Conservation (phyloP, 2,329 filamentous ascomycete species). For the Karstenula rhodostoma region DNA sequence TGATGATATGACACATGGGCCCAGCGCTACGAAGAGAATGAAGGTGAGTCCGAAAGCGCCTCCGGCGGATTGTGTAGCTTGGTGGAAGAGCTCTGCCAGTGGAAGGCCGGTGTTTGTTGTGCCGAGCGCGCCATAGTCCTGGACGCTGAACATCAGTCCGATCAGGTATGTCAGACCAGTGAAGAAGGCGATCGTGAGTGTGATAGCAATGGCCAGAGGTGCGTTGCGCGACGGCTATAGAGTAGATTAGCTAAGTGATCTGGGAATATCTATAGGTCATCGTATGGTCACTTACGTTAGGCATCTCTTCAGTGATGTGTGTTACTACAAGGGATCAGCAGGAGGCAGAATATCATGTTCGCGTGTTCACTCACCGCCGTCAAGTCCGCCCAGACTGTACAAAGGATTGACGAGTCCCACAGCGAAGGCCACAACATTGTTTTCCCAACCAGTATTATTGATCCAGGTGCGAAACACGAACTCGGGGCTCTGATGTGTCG, state of each 20-base stretch:
- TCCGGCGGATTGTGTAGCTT: conserved; percentile 52
- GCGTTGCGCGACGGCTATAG: conserved; percentile 47
- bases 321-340: conserved; percentile 3
- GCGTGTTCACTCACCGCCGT: conserved; percentile 1
- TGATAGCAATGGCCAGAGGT: conserved; percentile 52
- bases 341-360: background rate
- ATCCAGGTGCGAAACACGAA: conserved; percentile 25
- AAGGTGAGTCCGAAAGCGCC: conserved; percentile 55
- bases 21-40: conserved; percentile 56
- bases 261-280: background rate
- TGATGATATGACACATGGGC: conserved; percentile 52
- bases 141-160: conserved; percentile 61
- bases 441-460: conserved; percentile 23
- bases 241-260: background rate
- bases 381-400: conserved; percentile 12
- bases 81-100: conserved; percentile 57
- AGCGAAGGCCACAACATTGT: conserved; percentile 17
- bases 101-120: conserved; percentile 53
- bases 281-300: conserved; percentile 4
- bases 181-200: conserved; percentile 59
- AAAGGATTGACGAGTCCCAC: conserved; percentile 20
- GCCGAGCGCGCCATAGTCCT: conserved; percentile 56
- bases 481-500: conserved; percentile 16
- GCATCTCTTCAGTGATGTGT: conserved; percentile 13
- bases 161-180: conserved; percentile 61